These are phyloP conservation scores for Antarctomyces pellizariae DNA, from an alignment of 495 filamentous ascomycete genomes.

Conservation along the genomic window DNA sequence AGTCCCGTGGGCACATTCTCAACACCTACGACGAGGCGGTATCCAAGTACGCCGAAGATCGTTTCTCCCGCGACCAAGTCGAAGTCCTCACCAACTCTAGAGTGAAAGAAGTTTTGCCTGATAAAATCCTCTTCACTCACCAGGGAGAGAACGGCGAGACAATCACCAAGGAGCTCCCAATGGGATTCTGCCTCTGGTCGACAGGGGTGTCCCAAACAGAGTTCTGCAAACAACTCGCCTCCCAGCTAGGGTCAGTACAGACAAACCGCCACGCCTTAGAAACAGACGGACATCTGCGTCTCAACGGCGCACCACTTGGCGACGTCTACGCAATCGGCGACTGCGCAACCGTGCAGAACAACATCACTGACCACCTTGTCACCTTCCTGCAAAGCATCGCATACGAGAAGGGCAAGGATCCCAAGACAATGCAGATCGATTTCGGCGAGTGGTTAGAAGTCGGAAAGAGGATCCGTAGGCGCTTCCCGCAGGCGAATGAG, in stretches of 20 bases:
- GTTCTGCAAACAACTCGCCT: conserved; percentile 49
- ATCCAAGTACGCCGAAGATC: conserved; percentile 75
- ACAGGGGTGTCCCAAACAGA: conserved; percentile 83
- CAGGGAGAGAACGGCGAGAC: conserved; percentile 43
- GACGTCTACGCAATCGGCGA: conserved; percentile 98
- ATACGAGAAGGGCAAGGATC: conserved; percentile 78
- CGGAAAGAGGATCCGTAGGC: conserved; percentile 56
- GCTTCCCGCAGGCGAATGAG: conserved; percentile 80
- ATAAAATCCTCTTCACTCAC: conserved; percentile 76
- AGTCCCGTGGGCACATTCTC: conserved; percentile 78
- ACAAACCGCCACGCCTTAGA: conserved; percentile 82
- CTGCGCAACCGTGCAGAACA: conserved; percentile 91
- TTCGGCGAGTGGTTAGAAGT: conserved; percentile 77
- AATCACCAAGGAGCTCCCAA: conserved; percentile 77
- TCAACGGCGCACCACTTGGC: conserved; percentile 77
- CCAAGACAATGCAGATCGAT: conserved; percentile 55
- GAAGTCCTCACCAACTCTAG: conserved; percentile 78
- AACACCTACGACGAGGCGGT: conserved; percentile 97
- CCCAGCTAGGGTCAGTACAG: conserved; percentile 46
- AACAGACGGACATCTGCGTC: conserved; percentile 80
- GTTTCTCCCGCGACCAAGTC: conserved; percentile 75
- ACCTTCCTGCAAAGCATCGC: conserved; percentile 73
- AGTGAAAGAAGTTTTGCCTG: conserved; percentile 65
- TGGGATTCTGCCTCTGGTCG: conserved; percentile 94
- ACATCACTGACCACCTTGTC: conserved; percentile 67